Conservation (phyloP, 805 yeast species). For the Candida nanaspora region DNA sequence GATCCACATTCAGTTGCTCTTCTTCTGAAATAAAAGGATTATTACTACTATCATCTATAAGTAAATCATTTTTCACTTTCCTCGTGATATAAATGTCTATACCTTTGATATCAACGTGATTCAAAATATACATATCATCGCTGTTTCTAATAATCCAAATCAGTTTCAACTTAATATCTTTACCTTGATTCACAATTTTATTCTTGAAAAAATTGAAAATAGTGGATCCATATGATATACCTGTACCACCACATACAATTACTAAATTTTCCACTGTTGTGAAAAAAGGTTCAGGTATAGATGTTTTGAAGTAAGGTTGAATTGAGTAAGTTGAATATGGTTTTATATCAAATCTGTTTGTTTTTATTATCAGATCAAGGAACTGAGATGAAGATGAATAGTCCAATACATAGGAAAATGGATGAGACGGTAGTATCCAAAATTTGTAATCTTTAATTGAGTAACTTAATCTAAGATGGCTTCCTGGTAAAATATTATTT, state of each 20-base stretch:
- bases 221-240: conserved; percentile 58
- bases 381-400: conserved; percentile 17
- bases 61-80: too few relatives aligned
- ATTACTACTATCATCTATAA: neutral
- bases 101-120: conserved; percentile 28
- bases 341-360: conserved; percentile 29
- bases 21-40: too few relatives aligned
- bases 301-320: conserved; percentile 32
- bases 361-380: conserved; percentile 39
- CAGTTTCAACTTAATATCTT: conserved; percentile 29
- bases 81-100: conserved; percentile 33
- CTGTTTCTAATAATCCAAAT: conserved; percentile 48
- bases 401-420: conserved; percentile 51
- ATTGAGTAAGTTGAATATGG: conserved; percentile 29
- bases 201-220: conserved; percentile 33
- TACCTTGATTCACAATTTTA: conserved; percentile 14
- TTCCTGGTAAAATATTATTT: conserved; percentile 41
- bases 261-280: conserved; percentile 41
- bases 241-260: conserved; percentile 68
- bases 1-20: too few relatives aligned
- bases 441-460: conserved; percentile 29
- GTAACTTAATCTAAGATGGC: conserved; percentile 48
- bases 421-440: conserved; percentile 57
- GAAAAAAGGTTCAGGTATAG: conserved; percentile 38
- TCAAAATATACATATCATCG: conserved; percentile 40